A percentile compares a stretch with the other conserved stretches of the same genome.
Evolutionary conservation across 495 filamentous ascomycete genomes (phyloP).

Genomic region (Umbilicaria muhlenbergii): DNA sequence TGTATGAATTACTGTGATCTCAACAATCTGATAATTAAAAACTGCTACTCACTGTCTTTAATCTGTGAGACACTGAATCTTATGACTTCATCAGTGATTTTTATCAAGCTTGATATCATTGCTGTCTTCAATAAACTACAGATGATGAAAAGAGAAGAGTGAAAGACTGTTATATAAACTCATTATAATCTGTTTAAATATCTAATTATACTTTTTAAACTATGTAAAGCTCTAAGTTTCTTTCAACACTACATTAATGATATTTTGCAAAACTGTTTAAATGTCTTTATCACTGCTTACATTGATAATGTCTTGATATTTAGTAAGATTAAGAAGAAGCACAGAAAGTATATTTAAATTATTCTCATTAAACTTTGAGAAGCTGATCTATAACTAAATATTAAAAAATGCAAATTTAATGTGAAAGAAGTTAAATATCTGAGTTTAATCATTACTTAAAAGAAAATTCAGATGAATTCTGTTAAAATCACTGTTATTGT

Average conservation of each 20-base stretch:
- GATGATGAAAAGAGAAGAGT: slow-evolving; percentile 7
- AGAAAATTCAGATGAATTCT: slow-evolving; percentile 11
- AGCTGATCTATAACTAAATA: slow-evolving; percentile 1
- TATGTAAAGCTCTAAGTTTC: slow-evolving; percentile 2
- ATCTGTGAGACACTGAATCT: neutral
- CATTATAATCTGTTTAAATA: slow-evolving; percentile 8
- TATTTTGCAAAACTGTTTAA: slow-evolving; percentile 4
- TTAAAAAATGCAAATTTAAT: slow-evolving; percentile 18
- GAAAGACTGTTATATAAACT: slow-evolving; percentile 6
- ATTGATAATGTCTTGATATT: slow-evolving; percentile 16
- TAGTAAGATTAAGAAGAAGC: slow-evolving; percentile 9
- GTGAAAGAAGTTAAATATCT: slow-evolving; percentile 9
- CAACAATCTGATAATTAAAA: slow-evolving; percentile 10
- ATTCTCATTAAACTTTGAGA: slow-evolving; percentile 7
- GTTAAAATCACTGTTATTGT: slow-evolving; percentile 8
- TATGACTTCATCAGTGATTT: neutral
- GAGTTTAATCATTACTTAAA: slow-evolving; percentile 7
- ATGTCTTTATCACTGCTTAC: slow-evolving; percentile 12
- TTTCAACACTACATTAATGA: slow-evolving; percentile 11
- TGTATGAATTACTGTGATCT: slow-evolving; percentile 1
- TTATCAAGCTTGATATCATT: slow-evolving; percentile 4
- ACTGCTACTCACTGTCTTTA: slow-evolving; percentile 7
- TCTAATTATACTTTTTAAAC: slow-evolving; percentile 11
- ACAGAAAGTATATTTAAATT: slow-evolving; percentile 6
- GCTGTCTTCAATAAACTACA: slow-evolving; percentile 4